Evolutionary conservation across 2,329 filamentous ascomycete species (phyloP), one percentile per base, ranked within the genome.

Genomic region (Cryoendolithus antarcticus): DNA sequence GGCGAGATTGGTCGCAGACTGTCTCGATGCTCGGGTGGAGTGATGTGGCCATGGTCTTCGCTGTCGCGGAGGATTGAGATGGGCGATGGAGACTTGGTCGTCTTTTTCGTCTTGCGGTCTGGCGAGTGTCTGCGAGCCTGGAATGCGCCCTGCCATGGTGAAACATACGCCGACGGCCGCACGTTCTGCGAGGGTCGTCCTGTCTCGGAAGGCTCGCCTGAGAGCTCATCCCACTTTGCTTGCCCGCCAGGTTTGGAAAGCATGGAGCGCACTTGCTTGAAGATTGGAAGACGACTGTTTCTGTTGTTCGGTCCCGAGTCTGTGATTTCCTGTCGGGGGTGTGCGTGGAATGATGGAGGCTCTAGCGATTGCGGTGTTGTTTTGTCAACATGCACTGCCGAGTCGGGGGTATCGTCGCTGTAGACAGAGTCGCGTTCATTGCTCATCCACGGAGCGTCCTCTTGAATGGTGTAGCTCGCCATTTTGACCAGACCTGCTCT

Each of bases 401-500:
- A 13, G 32, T 21, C n/a, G 32, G 32, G 13, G 32, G 32, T 34
- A 9, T 64, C 60, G 36, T 63, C 61, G 41, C 60, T 39, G 60
- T 61, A 44, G 53, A 62, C 24, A 11, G 52, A 52, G 40, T 32
- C 45, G 44, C 45, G 54, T 11, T 28, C 21, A 29, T n/a, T 27
- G 9, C 30, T 30, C 30, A 46, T 41, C 61, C 34, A 52, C 15
- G 52, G 52, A 27, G 48, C 39, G 38, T 57, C 48, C 30, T 48
- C 40, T 33, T 52, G 48, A 36, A 58, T 55, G 46, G 55, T 53
- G 60, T 63, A 47, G 48, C 60, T 44, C 54, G 64, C 51, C 57
- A 61, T 44, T 50, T 60, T 49, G 52, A 59, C 32, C 15, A 41
- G 34, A 13, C 39, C 39, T 9, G 39, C 34, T 33, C 39, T 15